Evolutionary conservation across 352 stramenopile genomes (phyloP), one percentile per base, ranked within the genome.

Genomic region (Phytophthora boehmeriae): DNA sequence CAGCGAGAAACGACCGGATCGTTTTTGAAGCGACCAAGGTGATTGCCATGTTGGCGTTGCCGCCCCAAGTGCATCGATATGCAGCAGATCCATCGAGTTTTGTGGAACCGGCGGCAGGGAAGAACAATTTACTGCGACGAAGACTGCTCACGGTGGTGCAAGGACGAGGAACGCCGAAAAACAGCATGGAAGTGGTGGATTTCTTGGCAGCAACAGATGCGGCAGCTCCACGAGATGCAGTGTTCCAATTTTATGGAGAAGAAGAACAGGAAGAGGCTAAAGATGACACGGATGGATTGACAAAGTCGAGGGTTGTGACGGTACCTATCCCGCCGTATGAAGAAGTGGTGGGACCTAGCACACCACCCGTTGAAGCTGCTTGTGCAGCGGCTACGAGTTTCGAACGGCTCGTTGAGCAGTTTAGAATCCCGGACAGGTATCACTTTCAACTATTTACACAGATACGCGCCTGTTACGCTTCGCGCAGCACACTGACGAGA

Each of bases 391-490:
- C 75, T 20, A 71, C 68, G 14, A 62, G 75, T 14, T 91, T 74
- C 50, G 80, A 88, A 30, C 46, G 66, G n/a, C 63, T 96, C 23
- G 80, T 91, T 63, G 48, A 71, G 8, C 63, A 74, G 23, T 67
- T 77, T 47, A 55, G 73, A 6, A 75, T 96, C 1, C 87, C 87
- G 14, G 52, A 64, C 16, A 81, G 78, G 39, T 62, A 92, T n/a
- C 83, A 92, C 49, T 96, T 93, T 47, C 70, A 80, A 34, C 52
- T 96, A 11, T 83, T 80, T 17, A 87, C 80, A 28, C 79, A 87
- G 38, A 84, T 93, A 43, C 80, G 84, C 22, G 67, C 63, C 2
- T 75, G 59, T 34, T 78, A 77, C 17, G 59, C 75, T n/a, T 59
- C 73, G 13, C 65, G 64, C 1, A 82, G 63, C 30, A 59, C 52